phyloP scores from a whole-genome alignment of 139 green algal species.

The Picochlorum sp. region DNA sequence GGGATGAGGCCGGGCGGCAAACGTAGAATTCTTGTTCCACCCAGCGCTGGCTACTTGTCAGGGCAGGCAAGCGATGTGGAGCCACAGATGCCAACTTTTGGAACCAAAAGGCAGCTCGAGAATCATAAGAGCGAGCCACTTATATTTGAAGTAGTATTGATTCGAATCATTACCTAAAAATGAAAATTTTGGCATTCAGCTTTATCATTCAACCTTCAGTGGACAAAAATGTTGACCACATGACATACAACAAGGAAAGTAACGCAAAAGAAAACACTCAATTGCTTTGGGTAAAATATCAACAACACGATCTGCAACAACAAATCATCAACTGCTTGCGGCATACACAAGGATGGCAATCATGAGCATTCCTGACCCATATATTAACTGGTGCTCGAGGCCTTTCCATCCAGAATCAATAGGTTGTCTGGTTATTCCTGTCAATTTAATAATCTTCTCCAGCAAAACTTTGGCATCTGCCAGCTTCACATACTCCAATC shows the following conservation, averaged over 20 bases:
- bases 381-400: background rate
- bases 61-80: background rate
- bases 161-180: conserved; percentile 36
- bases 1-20: conserved; percentile 55
- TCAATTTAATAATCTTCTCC: too few relatives aligned
- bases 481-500: too few relatives aligned
- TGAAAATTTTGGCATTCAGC: too few relatives aligned
- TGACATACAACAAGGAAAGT: too few relatives aligned
- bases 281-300: background rate
- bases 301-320: background rate
- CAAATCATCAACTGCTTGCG: too few relatives aligned
- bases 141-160: conserved; percentile 75
- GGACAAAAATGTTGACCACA: too few relatives aligned
- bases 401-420: conserved; percentile 1
- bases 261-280: too few relatives aligned
- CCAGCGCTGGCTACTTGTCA: conserved; percentile 44
- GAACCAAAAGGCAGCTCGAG: conserved; percentile 63
- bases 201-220: too few relatives aligned
- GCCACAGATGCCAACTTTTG: conserved; percentile 69
- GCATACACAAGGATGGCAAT: too few relatives aligned
- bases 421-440: too few relatives aligned
- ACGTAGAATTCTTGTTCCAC: conserved; percentile 53
- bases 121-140: conserved; percentile 65
- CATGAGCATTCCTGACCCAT: too few relatives aligned
- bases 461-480: too few relatives aligned